Conservation (phyloP, 2,329 filamentous ascomycete genomes). For the Scopulariopsis brevicaulis region DNA sequence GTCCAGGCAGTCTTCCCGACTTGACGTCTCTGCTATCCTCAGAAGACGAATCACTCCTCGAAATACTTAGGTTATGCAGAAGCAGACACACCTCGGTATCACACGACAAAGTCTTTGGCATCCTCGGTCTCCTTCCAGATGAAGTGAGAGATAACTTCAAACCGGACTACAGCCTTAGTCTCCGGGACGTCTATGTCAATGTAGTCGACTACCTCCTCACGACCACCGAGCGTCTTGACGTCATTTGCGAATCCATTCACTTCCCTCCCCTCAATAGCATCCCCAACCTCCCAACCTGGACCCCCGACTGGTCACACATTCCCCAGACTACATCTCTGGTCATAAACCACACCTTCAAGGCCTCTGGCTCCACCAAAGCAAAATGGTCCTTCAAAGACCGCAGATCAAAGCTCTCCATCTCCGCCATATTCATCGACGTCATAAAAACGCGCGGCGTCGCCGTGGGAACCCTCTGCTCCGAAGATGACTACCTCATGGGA, state of each 20-base stretch:
- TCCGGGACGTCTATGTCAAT: constrained; percentile 20
- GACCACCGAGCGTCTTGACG: constrained; percentile 15
- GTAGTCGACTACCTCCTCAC: constrained; percentile 18
- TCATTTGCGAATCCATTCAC: constrained; percentile 22
- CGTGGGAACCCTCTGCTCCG: constrained; percentile 14
- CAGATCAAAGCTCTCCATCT: constrained; percentile 16
- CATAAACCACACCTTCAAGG: constrained; percentile 10
- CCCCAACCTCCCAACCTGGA: constrained; percentile 18
- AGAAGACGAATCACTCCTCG: constrained; percentile 5
- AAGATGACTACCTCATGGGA: constrained; percentile 20
- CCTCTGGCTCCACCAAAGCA: constrained; percentile 9
- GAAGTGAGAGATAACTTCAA: constrained; percentile 14
- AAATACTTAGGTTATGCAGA: constrained; percentile 13
- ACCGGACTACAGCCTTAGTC: constrained; percentile 17
- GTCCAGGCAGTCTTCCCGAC: constrained; percentile 9
- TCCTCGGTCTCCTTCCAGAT: constrained; percentile 19
- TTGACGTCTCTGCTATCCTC: neutral
- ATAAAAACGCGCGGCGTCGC: constrained; percentile 13
- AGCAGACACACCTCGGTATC: constrained; percentile 16
- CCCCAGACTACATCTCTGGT: constrained; percentile 10
- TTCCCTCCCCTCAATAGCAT: constrained; percentile 14
- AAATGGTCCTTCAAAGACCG: constrained; percentile 13
- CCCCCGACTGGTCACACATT: constrained; percentile 22
- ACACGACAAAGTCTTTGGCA: constrained; percentile 22
- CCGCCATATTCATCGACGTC: constrained; percentile 15